Base-by-base conservation (phyloP, 805 yeast genomes). In the Candida easanensis region DNA sequence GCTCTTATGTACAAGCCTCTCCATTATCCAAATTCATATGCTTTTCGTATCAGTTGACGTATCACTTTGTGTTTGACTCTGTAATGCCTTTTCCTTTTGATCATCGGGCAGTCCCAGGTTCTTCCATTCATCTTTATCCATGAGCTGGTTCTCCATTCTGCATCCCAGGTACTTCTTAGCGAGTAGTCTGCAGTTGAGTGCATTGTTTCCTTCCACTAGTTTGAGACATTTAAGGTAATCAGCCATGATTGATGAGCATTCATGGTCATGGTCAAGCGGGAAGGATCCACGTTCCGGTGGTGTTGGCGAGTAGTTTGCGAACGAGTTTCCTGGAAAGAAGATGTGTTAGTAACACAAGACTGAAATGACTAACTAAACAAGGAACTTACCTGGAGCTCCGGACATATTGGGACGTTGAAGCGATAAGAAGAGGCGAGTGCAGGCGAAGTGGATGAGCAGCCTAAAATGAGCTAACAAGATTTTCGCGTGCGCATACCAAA, bases 271-370 rank as follows among this genome's bases (percentile, higher is more conserved):
- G 58, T 91, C 99, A 35, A 91, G 69, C 0, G 98, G 99, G 64
- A 91, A 91, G 0, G 98, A 88, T 0, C 99, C 99, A 52, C 97
- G 70, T 52, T 91, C 96, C 2, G 99, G 99, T 18, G 99, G 96
- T 0, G 91, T 84, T 9, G 97, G 96, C 13, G 79, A 71, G 71
- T 84, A 74, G 33, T 72, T 66, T 33, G 65, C 61, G 37, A 73
- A 53, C 14, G 74, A 59, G 45, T 71, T 71, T 26, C 80, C 80
- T 48, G 33, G 22, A 2, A 4, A 19, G 18, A 19, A 13, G 25
- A n/a, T n/a, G n/a, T n/a, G n/a, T n/a, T n/a, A n/a, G n/a, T n/a
- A n/a, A n/a, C n/a, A n/a, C n/a, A n/a, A n/a, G n/a, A n/a, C n/a
- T n/a, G n/a, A n/a, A n/a, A n/a, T n/a, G n/a, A n/a, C n/a, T n/a